These are phyloP conservation scores for Tremella yokohamensis DNA, from an alignment of 768 basidiomycete species.

Conservation along the genomic window DNA sequence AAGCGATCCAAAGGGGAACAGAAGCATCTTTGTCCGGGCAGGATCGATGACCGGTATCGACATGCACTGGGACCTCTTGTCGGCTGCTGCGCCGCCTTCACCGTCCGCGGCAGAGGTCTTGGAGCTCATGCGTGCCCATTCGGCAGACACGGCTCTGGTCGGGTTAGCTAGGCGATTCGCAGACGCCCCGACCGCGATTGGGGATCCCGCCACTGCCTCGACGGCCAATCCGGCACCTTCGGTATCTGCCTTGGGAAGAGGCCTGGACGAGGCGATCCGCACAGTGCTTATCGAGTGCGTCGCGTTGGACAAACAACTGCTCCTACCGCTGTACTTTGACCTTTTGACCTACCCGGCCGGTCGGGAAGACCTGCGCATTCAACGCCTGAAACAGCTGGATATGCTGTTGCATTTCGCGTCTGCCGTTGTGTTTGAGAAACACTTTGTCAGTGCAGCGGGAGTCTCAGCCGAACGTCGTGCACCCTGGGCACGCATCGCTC, in stretches of 20 bases:
- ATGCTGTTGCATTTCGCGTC: constrained; percentile 26
- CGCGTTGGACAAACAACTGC: constrained; percentile 80
- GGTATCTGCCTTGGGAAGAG: background rate
- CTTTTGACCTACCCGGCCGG: constrained; percentile 63
- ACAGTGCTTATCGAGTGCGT: constrained; percentile 67
- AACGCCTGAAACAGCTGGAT: constrained; percentile 16
- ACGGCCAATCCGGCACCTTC: background rate
- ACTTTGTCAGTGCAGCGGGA: constrained; percentile 10
- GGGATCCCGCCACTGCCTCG: background rate
- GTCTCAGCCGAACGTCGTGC: constrained; percentile 14
- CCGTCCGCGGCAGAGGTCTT: constrained; percentile 71
- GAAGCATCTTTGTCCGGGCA: constrained; percentile 83
- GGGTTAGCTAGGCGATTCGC: constrained; percentile 71
- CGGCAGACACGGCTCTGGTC: constrained; percentile 72
- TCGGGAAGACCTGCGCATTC: constrained; percentile 4
- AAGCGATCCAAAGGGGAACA: constrained; percentile 87
- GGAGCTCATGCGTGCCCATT: constrained; percentile 82
- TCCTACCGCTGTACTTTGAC: constrained; percentile 69
- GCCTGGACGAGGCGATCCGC: constrained; percentile 28
- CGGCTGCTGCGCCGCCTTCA: constrained; percentile 63
- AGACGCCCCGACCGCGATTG: constrained; percentile 51
- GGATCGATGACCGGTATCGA: constrained; percentile 74
- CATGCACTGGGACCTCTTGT: constrained; percentile 80
- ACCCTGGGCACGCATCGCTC: constrained; percentile 9
- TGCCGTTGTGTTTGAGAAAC: constrained; percentile 20